phyloP scores from a whole-genome alignment of 495 filamentous ascomycete genomes.

The Penicillium subrubescens region DNA sequence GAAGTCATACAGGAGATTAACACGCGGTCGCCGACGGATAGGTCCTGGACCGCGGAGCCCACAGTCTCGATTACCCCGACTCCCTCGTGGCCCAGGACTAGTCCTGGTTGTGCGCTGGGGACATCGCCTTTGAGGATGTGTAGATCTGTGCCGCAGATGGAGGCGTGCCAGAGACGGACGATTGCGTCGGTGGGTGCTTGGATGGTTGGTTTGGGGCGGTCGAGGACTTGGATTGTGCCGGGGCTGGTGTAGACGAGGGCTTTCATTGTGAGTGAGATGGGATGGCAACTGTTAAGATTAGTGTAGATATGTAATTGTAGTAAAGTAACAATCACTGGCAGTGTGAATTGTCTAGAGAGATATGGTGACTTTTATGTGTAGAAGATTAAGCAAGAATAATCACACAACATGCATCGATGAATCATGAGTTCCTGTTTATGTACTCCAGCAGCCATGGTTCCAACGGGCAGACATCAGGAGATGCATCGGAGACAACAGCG shows the following conservation, averaged over 20 bases:
- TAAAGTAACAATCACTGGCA: too few species aligned
- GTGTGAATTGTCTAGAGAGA: neutral
- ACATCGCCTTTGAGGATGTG: constrained; percentile 73
- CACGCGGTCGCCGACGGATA: constrained; percentile 45
- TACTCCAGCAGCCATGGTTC: neutral
- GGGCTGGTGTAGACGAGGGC: constrained; percentile 40
- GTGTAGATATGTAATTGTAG: neutral
- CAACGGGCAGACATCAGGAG: neutral
- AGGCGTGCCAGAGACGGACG: constrained; percentile 73
- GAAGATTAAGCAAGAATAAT: neutral
- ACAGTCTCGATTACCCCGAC: constrained; percentile 75
- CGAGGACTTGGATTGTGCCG: constrained; percentile 36
- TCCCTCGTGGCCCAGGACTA: constrained; percentile 84
- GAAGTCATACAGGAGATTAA: constrained; percentile 45
- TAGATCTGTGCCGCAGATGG: constrained; percentile 81
- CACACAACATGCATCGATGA: neutral
- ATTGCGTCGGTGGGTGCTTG: constrained; percentile 75
- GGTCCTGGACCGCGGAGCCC: constrained; percentile 57
- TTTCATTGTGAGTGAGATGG: constrained; percentile 31
- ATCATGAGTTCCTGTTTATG: neutral
- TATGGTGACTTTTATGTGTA: neutral
- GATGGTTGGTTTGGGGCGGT: constrained; percentile 65
- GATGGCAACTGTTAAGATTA: neutral
- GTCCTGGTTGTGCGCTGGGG: constrained; percentile 67
- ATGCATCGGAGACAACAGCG: neutral